Evolutionary conservation across 139 green algal species (phyloP).

Genomic region (Micractinium sp.): DNA sequence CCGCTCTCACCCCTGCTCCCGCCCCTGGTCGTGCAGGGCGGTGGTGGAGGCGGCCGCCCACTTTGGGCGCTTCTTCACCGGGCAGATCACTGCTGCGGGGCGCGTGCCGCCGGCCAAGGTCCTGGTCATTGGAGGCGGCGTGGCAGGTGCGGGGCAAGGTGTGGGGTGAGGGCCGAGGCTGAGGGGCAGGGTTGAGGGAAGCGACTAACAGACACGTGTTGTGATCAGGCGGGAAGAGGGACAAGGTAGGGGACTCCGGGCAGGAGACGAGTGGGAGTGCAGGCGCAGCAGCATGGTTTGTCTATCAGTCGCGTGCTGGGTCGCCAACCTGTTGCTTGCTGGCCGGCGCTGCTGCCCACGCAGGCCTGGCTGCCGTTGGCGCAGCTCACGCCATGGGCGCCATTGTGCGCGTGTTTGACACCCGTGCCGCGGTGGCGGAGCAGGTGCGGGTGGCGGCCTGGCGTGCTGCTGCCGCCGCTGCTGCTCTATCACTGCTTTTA

Average conservation of each 20-base stretch:
- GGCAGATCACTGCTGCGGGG: slow-evolving; percentile 92
- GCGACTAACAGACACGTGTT: neutral
- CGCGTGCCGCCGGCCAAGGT: slow-evolving; percentile 74
- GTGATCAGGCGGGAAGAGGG: too few relatives aligned
- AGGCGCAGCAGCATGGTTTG: too few relatives aligned
- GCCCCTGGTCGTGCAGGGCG: slow-evolving; percentile 49
- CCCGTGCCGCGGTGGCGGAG: slow-evolving; percentile 69
- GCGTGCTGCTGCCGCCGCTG: too few relatives aligned
- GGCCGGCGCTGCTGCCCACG: too few relatives aligned
- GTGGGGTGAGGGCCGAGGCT: too few relatives aligned
- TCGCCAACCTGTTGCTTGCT: too few relatives aligned
- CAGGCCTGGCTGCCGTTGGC: slow-evolving; percentile 73
- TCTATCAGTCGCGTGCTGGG: too few relatives aligned
- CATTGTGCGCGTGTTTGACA: slow-evolving; percentile 87
- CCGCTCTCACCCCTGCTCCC: neutral
- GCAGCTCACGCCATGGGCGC: slow-evolving; percentile 79
- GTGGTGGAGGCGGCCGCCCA: slow-evolving; percentile 79
- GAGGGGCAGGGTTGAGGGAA: too few relatives aligned
- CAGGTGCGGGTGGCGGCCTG: slow-evolving; percentile 64
- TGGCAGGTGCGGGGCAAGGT: neutral
- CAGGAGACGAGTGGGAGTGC: too few relatives aligned
- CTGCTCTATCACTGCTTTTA: too few relatives aligned
- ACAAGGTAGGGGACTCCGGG: too few relatives aligned
- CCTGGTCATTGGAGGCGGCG: slow-evolving; percentile 23
- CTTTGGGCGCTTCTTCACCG: slow-evolving; percentile 87